Evolutionary conservation across 495 filamentous ascomycete genomes (phyloP), one percentile per base, ranked within the genome.

Genomic region (Penicillium pancosmium): DNA sequence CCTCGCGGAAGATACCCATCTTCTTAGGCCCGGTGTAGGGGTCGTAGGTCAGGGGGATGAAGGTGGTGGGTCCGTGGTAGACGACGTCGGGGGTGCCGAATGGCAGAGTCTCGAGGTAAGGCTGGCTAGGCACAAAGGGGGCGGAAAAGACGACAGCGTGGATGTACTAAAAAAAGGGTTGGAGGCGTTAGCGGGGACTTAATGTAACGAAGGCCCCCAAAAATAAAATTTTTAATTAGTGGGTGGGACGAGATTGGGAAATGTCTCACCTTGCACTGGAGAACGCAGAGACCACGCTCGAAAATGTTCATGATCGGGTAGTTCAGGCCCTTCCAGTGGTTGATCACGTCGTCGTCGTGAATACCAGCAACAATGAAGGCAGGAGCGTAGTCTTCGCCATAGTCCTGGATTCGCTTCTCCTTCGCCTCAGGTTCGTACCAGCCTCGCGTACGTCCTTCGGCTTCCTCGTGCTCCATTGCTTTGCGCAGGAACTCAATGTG

Each of bases 281-380:
- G 81, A 41, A 97, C 94, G 71, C 94, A 98, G 19, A 99, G 86
- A 6, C 91, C 91, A 50, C 94, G 87, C 80, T 99, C 94, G 65
- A 92, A 96, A 40, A 98, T 91, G 75, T 97, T 97, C 94, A 98
- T 99, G 70, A 99, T 97, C 1, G 94, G 94, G 70, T 97, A 98
- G 73, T 99, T 99, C 61, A 97, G 78, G 10, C 95, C 93, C 76
- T 98, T 97, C 89, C 90, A 93, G 63, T 86, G 72, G 73, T 98
- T 98, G 69, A 99, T 94, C 43, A 93, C 92, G 59, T 87, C 83
- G 73, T 99, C 94, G 67, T 95, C 89, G 68, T 99, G 95, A 27
- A 99, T 86, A 25, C 94, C 94, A 6, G 89, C 92, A 60, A 98
- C 84, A 48, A 99, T 82, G 69, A 90, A 99, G 16, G 85, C 87